phyloP scores from a whole-genome alignment of 1,284 basidiomycete genomes.

The Naganishia sp. region DNA sequence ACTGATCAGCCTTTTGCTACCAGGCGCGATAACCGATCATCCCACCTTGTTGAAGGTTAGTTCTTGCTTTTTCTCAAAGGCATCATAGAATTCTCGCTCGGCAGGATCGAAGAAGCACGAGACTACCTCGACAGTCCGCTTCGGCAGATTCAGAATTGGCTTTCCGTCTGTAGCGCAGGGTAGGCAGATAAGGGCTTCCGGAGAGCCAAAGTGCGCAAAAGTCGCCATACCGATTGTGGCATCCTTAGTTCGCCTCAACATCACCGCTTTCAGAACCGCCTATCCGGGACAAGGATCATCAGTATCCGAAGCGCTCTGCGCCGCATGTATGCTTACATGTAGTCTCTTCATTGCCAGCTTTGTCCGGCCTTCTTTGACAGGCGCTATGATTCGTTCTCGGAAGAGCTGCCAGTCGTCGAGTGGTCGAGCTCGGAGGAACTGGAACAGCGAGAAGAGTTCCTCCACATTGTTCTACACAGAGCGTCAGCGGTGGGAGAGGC shows the following conservation, averaged over 20 bases:
- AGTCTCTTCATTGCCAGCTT: conserved; percentile 78
- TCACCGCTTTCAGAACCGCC: conserved; percentile 80
- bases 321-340: conserved; percentile 59
- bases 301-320: not conserved
- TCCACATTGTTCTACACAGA: conserved; percentile 74
- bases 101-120: conserved; percentile 69
- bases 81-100: conserved; percentile 79
- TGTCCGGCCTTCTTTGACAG: conserved; percentile 71
- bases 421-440: conserved; percentile 82
- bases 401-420: conserved; percentile 79
- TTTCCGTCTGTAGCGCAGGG: conserved; percentile 66
- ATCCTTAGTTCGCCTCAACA: conserved; percentile 88
- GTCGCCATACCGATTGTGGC: conserved; percentile 59
- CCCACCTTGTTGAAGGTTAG: conserved; percentile 66
- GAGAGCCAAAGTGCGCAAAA: not conserved
- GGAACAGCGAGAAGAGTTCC: conserved; percentile 85
- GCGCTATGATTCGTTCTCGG: conserved; percentile 73
- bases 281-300: conserved; percentile 45
- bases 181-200: not conserved
- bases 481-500: not conserved
- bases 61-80: conserved; percentile 73
- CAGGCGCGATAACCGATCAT: not conserved
- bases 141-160: conserved; percentile 79
- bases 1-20: not conserved
- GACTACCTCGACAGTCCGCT: conserved; percentile 70